Conservation (phyloP, 768 basidiomycete species). For the Exidia glandulosa region DNA sequence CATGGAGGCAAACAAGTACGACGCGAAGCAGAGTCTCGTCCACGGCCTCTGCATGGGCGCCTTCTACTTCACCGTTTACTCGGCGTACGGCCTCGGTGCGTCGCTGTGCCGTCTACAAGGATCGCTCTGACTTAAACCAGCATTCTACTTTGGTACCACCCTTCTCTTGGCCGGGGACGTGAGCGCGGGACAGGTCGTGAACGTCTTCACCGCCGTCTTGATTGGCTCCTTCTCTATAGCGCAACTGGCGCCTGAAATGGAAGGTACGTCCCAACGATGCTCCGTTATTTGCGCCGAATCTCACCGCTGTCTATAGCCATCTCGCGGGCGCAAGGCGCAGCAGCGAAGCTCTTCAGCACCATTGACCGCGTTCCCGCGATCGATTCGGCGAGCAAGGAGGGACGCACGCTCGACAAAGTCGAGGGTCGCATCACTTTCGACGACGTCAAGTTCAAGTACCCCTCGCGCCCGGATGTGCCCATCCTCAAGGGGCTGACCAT, state of each 20-base stretch:
- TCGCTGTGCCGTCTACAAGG: not conserved
- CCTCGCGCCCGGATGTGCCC: constrained; percentile 67
- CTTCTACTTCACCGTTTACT: constrained; percentile 81
- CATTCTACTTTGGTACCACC: constrained; percentile 84
- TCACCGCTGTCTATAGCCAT: constrained; percentile 52
- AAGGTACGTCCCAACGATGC: constrained; percentile 82
- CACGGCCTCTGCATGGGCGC: constrained; percentile 30
- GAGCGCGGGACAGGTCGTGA: constrained; percentile 62
- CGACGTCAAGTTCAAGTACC: constrained; percentile 73
- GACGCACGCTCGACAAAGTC: constrained; percentile 57
- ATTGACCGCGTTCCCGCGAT: constrained; percentile 83
- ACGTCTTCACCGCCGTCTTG: constrained; percentile 72
- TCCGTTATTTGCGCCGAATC: constrained; percentile 81
- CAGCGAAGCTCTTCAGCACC: constrained; percentile 79
- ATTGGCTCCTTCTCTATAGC: constrained; percentile 88
- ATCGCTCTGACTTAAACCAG: constrained; percentile 18
- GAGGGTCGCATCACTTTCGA: constrained; percentile 65
- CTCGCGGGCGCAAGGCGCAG: constrained; percentile 71
- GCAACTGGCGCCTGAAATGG: constrained; percentile 76
- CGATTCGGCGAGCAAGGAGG: constrained; percentile 61
- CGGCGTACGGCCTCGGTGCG: constrained; percentile 53
- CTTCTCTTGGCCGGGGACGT: constrained; percentile 49
- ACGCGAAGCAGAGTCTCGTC: constrained; percentile 49
- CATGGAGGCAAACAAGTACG: constrained; percentile 36
- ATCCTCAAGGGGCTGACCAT: constrained; percentile 64